Evolutionary conservation across 768 basidiomycete species (phyloP), one percentile per base, ranked within the genome.

Genomic region (Boletus edulis): DNA sequence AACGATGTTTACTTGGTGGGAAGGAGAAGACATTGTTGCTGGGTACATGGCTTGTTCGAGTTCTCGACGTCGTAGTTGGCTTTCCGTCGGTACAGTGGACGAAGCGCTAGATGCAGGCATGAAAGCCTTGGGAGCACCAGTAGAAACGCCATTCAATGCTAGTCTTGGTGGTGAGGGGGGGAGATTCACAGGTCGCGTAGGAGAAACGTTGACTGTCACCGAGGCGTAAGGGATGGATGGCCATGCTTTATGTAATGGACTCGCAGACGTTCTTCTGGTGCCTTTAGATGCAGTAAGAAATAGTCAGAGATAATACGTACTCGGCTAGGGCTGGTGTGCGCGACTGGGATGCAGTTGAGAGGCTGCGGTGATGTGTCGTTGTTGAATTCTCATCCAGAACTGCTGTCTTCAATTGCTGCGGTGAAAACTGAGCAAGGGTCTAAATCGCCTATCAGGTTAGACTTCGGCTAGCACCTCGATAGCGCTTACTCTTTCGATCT

Each of bases 401-500:
- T 35, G 49, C 39, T 27, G 62, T 61, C 49, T 62, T 66, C 43
- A 78, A 54, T 47, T 55, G 56, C 17, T 80, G 80, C 7, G 87
- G 87, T 32, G 87, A 88, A 49, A 88, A 81, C 56, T 85, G 83
- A 14, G 80, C 83, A 63, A 89, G 75, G 50, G 80, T 80, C 84
- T 87, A 39, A 54, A 46, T 66, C 15, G 37, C 14, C 56, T 53
- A 54, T 67, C 24, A 68, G 43, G 14, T 46, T 34, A 35, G 20
- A 35, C 40, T 10, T 40, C 55, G 44, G 41, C 39, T 38, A 27
- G 22, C 9, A 47, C 39, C 18, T 60, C 40, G 24, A 49, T 48
- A 62, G 62, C 8, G 56, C 76, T 61, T 31, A 79, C 89, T 77
- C 79, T 80, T 66, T 93, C 90, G 45, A 93, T 87, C 69, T 87